Evolutionary conservation across 2,329 filamentous ascomycete genomes (phyloP), one percentile per base, ranked within the genome.

Genomic region (Xylaria hypoxylon): DNA sequence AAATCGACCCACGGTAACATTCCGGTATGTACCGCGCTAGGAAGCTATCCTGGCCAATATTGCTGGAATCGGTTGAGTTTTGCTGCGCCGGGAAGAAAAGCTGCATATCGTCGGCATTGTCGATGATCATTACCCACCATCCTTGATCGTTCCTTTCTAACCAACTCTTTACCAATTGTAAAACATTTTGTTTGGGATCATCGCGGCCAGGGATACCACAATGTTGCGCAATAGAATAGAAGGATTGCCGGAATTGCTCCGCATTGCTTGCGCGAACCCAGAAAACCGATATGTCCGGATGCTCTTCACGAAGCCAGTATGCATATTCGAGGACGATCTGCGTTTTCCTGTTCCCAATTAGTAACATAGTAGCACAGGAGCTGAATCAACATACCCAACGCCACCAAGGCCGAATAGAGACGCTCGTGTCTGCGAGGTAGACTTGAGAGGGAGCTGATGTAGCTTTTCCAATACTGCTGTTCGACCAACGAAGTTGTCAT

Each of bases 211-310:
- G 55, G 57, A 58, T 70, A 0, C 68, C 38, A 44, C 72, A 77
- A 58, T 73, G 65, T 44, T 73, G 48, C 2, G 77, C 75, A 35
- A 78, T 75, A 0, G 53, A 70, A 31, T 64, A 45, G 47, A 71
- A 79, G 5, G 72, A 59, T 62, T 77, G 64, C 2, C 70, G 72
- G 53, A 79, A 78, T 2, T 73, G 75, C 13, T 77, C 71, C 0
- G 63, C 42, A 61, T 65, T 79, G 65, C 74, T 77, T 0, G 75
- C 78, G 52, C 78, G 74, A 17, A 80, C 71, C 78, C 77, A 79
- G 55, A 78, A 79, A 0, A 80, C 59, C 0, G 76, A 78, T 4
- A 71, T 59, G 0, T 76, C 72, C 2, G 70, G 70, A 11, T 42
- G 53, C 11, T 35, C 53, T 10, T 71, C 7, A 15, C 31, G 15